Conservation (phyloP, 495 filamentous ascomycete genomes). For the Collariella sp. region DNA sequence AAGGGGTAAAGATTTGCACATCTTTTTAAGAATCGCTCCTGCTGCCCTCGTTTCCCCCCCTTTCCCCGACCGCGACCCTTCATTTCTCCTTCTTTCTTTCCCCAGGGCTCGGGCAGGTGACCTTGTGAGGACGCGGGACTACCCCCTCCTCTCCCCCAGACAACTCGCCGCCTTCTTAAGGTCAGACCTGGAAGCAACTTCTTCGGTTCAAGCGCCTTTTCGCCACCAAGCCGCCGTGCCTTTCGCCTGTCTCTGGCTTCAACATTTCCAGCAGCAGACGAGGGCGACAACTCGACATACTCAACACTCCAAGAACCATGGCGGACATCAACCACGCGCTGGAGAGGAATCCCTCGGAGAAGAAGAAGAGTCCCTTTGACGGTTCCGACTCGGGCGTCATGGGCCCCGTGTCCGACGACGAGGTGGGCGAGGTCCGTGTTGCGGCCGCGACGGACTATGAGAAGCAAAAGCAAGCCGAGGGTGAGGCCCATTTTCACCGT, state of each 20-base stretch:
- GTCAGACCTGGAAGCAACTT: conserved; percentile 4
- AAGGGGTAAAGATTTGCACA: background rate
- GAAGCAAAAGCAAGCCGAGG: conserved; percentile 31
- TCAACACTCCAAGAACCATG: background rate
- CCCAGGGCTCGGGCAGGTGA: background rate
- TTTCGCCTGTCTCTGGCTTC: conserved; percentile 1
- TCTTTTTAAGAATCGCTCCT: background rate
- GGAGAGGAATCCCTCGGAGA: background rate
- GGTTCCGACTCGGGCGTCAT: background rate
- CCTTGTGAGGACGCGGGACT: conserved; percentile 4
- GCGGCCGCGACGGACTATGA: conserved; percentile 27
- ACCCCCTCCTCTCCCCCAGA: background rate
- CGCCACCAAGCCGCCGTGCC: background rate
- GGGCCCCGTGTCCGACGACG: conserved; percentile 6
- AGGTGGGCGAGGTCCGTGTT: conserved; percentile 15
- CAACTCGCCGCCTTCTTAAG: background rate
- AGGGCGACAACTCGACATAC: background rate
- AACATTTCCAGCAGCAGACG: background rate
- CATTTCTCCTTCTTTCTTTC: background rate
- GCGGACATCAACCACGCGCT: conserved; percentile 2
- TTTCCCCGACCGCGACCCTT: background rate
- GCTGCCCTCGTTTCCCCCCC: background rate
- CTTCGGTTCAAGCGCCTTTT: background rate
- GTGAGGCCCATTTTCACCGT: conserved; percentile 34
- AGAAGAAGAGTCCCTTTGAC: background rate